Evolutionary conservation across 1,284 basidiomycete species (phyloP).

Genomic region (Fistulinella staudtii): DNA sequence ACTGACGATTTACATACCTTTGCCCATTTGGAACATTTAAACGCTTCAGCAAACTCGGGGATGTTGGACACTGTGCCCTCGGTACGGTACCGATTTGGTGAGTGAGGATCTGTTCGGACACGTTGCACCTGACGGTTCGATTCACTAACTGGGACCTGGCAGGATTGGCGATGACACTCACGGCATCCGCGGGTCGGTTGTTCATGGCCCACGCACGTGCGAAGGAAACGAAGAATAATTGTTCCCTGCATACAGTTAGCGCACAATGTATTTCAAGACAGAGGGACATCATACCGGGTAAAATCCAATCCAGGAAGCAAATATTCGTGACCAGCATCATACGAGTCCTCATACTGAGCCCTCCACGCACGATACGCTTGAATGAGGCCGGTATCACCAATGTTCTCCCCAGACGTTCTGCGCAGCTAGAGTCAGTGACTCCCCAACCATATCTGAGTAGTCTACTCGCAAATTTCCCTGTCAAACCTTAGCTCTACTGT

Average conservation of each 20-base stretch:
- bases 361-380: slow-evolving; percentile 90
- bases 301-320: slow-evolving; percentile 81
- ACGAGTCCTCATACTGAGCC: slow-evolving; percentile 53
- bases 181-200: slow-evolving; percentile 72
- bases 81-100: slow-evolving; percentile 74
- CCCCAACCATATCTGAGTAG: neutral
- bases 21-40: slow-evolving; percentile 66
- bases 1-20: slow-evolving; percentile 43
- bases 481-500: slow-evolving; percentile 6
- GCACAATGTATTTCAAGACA: neutral
- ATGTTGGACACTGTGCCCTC: slow-evolving; percentile 81
- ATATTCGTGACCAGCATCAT: slow-evolving; percentile 59
- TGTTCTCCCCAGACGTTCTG: slow-evolving; percentile 86
- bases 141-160: slow-evolving; percentile 14
- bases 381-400: slow-evolving; percentile 83
- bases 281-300: slow-evolving; percentile 45
- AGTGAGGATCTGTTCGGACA: slow-evolving; percentile 86
- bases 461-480: slow-evolving; percentile 68
- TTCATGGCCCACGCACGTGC: slow-evolving; percentile 73
- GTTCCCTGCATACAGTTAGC: slow-evolving; percentile 55
- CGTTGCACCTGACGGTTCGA: slow-evolving; percentile 55
- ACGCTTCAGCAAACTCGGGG: slow-evolving; percentile 75
- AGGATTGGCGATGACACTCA: slow-evolving; percentile 31
- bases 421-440: slow-evolving; percentile 7
- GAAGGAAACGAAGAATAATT: slow-evolving; percentile 89